Evolutionary conservation across 2,329 filamentous ascomycete genomes (phyloP), one percentile per base, ranked within the genome.

Genomic region (Calonectria multiphialidica): DNA sequence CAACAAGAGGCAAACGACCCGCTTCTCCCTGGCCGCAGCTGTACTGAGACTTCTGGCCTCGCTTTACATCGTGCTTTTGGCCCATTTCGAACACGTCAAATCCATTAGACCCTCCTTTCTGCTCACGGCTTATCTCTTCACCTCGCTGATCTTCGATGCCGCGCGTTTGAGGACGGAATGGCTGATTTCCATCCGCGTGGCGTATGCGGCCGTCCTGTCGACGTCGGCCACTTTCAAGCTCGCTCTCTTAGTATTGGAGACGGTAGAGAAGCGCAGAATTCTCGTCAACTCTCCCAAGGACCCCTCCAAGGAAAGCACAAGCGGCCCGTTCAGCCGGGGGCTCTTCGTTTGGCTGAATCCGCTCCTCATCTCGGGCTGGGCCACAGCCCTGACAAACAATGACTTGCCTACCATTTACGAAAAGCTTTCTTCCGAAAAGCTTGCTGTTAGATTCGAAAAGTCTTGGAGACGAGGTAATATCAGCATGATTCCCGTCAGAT

Each of bases 221-320:
- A 62, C 71, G 0, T 80, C 80, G 0, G 42, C 80, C 1, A 68
- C 68, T 1, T 49, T 78, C 7, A 83, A 83, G 4, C 28, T 82
- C 2, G 74, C 64, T 0, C 47, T 83, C 1, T 62, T 83, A 2
- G 64, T 76, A 3, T 67, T 83, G 0, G 81, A 83, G 35, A 79
- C 78, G 1, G 68, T 82, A 0, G 82, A 83, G 66, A 83, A 83
- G 72, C 77, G 80, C 9, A 70, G 45, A 8, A 81, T 83, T 0
- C 62, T 83, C 25, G 73, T 83, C 5, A 81, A 87, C 6, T 79
- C 88, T 3, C 87, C 84, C 57, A 79, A 81, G 1, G 72, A 77
- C 2, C 84, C 83, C 49, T 87, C 89, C 1, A 85, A 83, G 0
- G 90, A 92, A 76, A 86, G 86, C 3, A 90, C 86, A 2, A 87